Evolutionary conservation across 352 stramenopile species (phyloP), one percentile per base, ranked within the genome.

Genomic region (Phytophthora podocarpi): DNA sequence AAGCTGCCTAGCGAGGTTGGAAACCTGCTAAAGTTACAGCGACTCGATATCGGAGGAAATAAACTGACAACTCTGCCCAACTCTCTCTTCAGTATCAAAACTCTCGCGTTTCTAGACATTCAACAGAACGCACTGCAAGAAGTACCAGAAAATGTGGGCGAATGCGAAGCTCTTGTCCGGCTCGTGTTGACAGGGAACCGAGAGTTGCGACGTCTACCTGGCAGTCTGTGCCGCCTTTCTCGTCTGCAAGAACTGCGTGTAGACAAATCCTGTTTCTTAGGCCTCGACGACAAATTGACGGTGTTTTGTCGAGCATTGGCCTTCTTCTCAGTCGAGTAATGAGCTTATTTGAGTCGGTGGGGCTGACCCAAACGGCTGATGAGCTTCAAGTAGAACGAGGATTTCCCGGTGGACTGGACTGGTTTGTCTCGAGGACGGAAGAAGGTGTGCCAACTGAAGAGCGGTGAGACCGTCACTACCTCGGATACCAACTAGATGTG

Each of bases 201-300:
- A 6, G 39, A 63, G 1, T 49, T 89, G 6, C 18, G 34, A 0
- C 43, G 48, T 4, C 60, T 89, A 2, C 74, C 79, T 18, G 39
- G 31, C 0, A 56, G 47, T 11, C 28, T 89, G 3, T 63, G 41
- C 15, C 37, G 52, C 4, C 45, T 85, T 1, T 39, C 47, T 9
- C 55, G 16, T 5, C 59, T 89, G 1, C 32, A 63, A 27, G 64
- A 73, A 42, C 62, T 89, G 0, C 67, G 72, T 9, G 47, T 89
- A 16, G 79, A 89, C 42, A 86, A 83, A 52, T 41, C 40, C 8
- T 85, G 74, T 37, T 83, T 89, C 49, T 59, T 89, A 28, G 74
- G 46, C 4, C 41, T 89, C 23, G 31, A 68, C 7, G 60, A 71
- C 1, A 45, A 64, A 6, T 42, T 74, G 21, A 67, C 82, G 6